Conservation (phyloP, 139 green algal genomes). For the Coelastrella sp. region DNA sequence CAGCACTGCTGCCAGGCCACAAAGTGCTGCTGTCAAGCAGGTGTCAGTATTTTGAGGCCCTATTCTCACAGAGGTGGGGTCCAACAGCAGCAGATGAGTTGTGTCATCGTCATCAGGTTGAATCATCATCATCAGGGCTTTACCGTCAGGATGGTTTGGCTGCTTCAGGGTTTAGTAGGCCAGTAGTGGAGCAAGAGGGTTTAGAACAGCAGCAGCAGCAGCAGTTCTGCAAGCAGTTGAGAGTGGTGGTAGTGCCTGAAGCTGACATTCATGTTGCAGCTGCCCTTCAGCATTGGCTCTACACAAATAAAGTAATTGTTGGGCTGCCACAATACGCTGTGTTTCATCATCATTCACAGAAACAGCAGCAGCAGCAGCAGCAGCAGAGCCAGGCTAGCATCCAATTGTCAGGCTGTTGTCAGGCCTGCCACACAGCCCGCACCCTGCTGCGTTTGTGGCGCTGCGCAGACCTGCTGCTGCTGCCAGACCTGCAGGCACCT, state of each 20-base stretch:
- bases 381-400: neutral
- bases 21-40: conserved; percentile 9
- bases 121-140: neutral
- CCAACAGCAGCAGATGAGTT: neutral
- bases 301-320: neutral
- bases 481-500: neutral
- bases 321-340: neutral
- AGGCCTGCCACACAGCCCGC: neutral
- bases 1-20: conserved; percentile 8
- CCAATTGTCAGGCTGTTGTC: neutral
- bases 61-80: conserved; percentile 9
- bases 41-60: conserved; percentile 15
- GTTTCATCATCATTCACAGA: neutral
- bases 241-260: conserved; percentile 14
- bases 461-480: conserved; percentile 35
- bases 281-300: conserved; percentile 21
- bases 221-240: neutral
- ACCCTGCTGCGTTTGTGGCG: conserved; percentile 35
- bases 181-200: neutral
- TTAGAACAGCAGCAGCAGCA: conserved; percentile 13
- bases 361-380: neutral
- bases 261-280: conserved; percentile 15
- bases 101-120: neutral
- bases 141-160: neutral
- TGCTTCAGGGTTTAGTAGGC: neutral